Conservation (phyloP, 176 grass and related monocot species). For the Cenchrus purpureus region DNA sequence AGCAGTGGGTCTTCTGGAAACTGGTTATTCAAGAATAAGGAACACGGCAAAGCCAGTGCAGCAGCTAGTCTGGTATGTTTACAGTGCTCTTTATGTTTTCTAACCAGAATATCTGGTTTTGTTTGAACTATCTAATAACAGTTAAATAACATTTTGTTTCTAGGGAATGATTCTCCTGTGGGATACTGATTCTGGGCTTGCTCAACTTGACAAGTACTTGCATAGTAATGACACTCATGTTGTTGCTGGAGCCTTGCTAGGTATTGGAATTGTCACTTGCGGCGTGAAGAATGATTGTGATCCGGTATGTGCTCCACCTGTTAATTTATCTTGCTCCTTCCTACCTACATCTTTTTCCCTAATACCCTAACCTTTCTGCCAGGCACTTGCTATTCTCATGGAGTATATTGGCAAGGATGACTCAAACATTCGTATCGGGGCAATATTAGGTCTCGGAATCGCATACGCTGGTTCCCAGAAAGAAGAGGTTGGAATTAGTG, state of each 20-base stretch:
- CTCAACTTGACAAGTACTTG: constrained; percentile 95
- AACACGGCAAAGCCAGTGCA: constrained; percentile 94
- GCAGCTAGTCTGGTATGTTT: constrained; percentile 87
- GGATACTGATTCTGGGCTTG: constrained; percentile 87
- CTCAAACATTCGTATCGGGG: constrained; percentile 78
- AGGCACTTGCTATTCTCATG: constrained; percentile 93
- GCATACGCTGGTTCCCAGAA: constrained; percentile 95
- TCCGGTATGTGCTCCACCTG: constrained; percentile 60
- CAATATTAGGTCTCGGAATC: constrained; percentile 96
- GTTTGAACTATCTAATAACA: constrained; percentile 26
- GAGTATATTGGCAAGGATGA: constrained; percentile 94
- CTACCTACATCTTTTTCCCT: background rate
- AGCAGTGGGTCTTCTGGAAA: constrained; percentile 76
- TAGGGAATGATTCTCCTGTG: constrained; percentile 98
- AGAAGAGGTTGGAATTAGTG: constrained; percentile 65
- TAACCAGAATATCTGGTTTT: background rate
- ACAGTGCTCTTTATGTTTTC: constrained; percentile 15
- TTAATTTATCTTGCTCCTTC: constrained; percentile 3
- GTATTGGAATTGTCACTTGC: constrained; percentile 89
- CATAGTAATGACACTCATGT: constrained; percentile 94
- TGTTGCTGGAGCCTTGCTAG: constrained; percentile 90
- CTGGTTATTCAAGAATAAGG: constrained; percentile 99
- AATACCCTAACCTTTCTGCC: constrained; percentile 26
- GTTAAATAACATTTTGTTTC: background rate
- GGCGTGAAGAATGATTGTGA: constrained; percentile 97